Base-by-base conservation (phyloP, 2,329 filamentous ascomycete species). In the Aspergillus unguis region DNA sequence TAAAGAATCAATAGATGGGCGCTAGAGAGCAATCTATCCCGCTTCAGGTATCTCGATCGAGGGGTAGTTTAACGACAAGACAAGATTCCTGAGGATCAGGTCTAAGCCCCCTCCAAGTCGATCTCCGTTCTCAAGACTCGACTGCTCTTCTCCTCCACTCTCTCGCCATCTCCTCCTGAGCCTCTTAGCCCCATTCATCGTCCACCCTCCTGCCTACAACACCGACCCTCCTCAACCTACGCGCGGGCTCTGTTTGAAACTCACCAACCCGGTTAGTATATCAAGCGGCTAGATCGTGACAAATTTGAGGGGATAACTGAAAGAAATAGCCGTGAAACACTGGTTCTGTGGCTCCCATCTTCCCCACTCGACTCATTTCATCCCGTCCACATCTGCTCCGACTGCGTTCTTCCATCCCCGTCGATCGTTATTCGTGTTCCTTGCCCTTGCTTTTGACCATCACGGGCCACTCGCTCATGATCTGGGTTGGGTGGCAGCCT, bases 1-100 rank as follows among this genome's bases (percentile, higher is more conserved):
- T 36, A 37, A 49, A 36, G 37, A 29, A 35, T 17, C 35, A 36
- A 11, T n/a, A 44, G 40, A 26, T 29, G 36, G 41, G 36, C 46
- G 42, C 51, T 53, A 53, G 44, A 50, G 36, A 44, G 44, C 46
- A 45, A 42, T 46, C 51, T 53, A 46, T 53, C 46, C 46, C 46
- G 46, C 51, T 53, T 53, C 51, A 46, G 51, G 51, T 46, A 53
- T 49, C 17, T 49, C 51, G 41, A 53, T 53, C 51, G 51, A 53
- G 51, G 51, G 51, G 51, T 53, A 53, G 38, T n/a, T 37, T 9
- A 10, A 40, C 11, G 38, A 44, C 31, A 31, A 38, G 29, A 45
- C 35, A 38, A 43, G 40, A 31, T n/a, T 43, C 40, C 26, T 17
- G 27, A 23, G 27, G 17, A 17, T 46, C 44, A 45, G 32, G 38